Evolutionary conservation across 805 yeast species (phyloP).

Genomic region (Spencermartinsiella europaea): DNA sequence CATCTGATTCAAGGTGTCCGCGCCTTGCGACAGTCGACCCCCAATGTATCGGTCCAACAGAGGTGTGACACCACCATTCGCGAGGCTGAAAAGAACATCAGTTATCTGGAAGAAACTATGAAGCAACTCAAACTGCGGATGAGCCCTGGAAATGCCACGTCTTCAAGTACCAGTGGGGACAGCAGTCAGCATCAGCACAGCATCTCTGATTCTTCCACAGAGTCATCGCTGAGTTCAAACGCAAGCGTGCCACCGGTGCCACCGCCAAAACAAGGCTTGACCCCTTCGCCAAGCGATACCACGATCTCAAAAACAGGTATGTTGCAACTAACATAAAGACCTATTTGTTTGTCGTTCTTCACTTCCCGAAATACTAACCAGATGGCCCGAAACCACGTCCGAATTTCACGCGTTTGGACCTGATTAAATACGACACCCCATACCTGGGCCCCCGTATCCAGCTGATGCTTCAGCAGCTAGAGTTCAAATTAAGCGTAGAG

Average conservation of each 20-base stretch:
- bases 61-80: slow-evolving; percentile 85
- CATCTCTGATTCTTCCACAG: slow-evolving; percentile 13
- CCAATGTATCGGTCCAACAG: slow-evolving; percentile 78
- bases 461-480: slow-evolving; percentile 90
- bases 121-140: slow-evolving; percentile 46
- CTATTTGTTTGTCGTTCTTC: slow-evolving; percentile 1
- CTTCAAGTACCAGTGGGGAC: slow-evolving; percentile 2
- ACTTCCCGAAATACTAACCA: slow-evolving; percentile 5
- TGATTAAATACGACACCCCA: slow-evolving; percentile 89
- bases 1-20: slow-evolving; percentile 87
- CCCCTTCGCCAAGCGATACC: neutral
- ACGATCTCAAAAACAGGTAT: neutral
- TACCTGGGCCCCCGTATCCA: slow-evolving; percentile 92
- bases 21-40: slow-evolving; percentile 69
- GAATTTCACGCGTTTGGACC: slow-evolving; percentile 44
- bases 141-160: neutral
- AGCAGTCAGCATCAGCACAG: slow-evolving; percentile 14
- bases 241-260: slow-evolving; percentile 16
- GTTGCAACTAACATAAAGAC: no score
- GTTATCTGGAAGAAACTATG: slow-evolving; percentile 76
- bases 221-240: slow-evolving; percentile 3
- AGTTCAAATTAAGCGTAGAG: slow-evolving; percentile 90
- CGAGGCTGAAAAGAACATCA: slow-evolving; percentile 88
- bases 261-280: slow-evolving; percentile 12
- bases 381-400: slow-evolving; percentile 17